Percentiles rank a stretch among this genome's conserved stretches.
phyloP scores from a whole-genome alignment of 495 filamentous ascomycete genomes.

The Tirmania nivea region DNA sequence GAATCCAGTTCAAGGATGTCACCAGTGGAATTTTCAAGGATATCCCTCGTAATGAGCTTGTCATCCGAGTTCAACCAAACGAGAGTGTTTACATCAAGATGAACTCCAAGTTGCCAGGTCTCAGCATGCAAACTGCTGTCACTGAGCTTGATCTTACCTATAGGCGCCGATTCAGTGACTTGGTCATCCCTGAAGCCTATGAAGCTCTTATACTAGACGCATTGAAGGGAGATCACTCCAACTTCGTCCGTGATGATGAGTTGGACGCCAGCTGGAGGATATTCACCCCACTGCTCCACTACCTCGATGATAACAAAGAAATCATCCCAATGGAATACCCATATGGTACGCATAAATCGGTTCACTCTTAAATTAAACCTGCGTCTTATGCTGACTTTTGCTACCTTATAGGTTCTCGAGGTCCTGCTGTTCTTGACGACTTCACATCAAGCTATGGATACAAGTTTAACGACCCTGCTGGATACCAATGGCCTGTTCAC shows the following conservation, averaged over 20 bases:
- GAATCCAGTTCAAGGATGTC: slow-evolving; percentile 98
- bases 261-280: slow-evolving; percentile 97
- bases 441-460: slow-evolving; percentile 96
- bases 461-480: slow-evolving; percentile 92
- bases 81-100: slow-evolving; percentile 99
- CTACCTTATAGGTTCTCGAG: slow-evolving; percentile 56
- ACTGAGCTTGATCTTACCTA: slow-evolving; percentile 98
- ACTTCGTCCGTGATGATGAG: slow-evolving; percentile 98
- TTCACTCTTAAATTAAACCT: too few species aligned
- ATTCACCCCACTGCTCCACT: slow-evolving; percentile 92
- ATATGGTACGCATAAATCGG: slow-evolving; percentile 42
- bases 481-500: slow-evolving; percentile 83
- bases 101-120: slow-evolving; percentile 96
- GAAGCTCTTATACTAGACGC: slow-evolving; percentile 94
- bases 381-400: slow-evolving; percentile 18
- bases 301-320: slow-evolving; percentile 96
- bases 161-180: slow-evolving; percentile 90
- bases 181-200: slow-evolving; percentile 99
- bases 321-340: slow-evolving; percentile 99
- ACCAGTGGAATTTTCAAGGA: slow-evolving; percentile 99
- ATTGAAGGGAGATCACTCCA: slow-evolving; percentile 96
- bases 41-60: slow-evolving; percentile 95
- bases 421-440: slow-evolving; percentile 89
- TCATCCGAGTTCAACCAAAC: slow-evolving; percentile 98
- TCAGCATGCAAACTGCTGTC: slow-evolving; percentile 99